Conservation (phyloP, 2,329 filamentous ascomycete species). For the Penicillium sp. region DNA sequence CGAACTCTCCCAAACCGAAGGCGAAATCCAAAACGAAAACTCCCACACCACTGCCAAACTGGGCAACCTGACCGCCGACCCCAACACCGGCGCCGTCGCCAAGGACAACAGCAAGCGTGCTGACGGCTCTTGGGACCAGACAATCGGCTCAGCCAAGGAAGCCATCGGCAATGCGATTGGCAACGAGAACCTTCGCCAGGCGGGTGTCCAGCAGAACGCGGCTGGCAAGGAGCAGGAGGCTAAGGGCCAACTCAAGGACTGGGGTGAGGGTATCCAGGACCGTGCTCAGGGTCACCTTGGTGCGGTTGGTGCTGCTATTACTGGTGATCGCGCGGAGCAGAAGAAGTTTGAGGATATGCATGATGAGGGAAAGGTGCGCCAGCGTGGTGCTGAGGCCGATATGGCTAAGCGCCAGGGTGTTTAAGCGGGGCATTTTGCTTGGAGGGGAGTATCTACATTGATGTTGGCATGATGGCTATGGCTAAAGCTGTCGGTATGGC, state of each 20-base stretch:
- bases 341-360: constrained; percentile 71
- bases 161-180: constrained; percentile 76
- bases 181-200: constrained; percentile 73
- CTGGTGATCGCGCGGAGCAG: constrained; percentile 71
- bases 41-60: constrained; percentile 77
- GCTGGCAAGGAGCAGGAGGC: constrained; percentile 83
- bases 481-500: not conserved
- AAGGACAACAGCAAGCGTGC: constrained; percentile 75
- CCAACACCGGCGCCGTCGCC: constrained; percentile 71
- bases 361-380: constrained; percentile 80
- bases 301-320: constrained; percentile 71
- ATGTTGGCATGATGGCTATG: not conserved
- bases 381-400: constrained; percentile 82
- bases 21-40: constrained; percentile 69
- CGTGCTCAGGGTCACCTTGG: constrained; percentile 76
- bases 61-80: constrained; percentile 71
- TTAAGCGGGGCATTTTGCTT: constrained; percentile 8
- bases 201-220: constrained; percentile 78
- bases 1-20: constrained; percentile 66
- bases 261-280: constrained; percentile 69
- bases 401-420: constrained; percentile 65
- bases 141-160: constrained; percentile 85
- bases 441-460: not conserved
- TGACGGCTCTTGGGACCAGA: constrained; percentile 83
- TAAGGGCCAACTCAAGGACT: constrained; percentile 78